These are phyloP conservation scores for Plantago coronopus DNA, from an alignment of 305 asterid species.

Conservation along the genomic window DNA sequence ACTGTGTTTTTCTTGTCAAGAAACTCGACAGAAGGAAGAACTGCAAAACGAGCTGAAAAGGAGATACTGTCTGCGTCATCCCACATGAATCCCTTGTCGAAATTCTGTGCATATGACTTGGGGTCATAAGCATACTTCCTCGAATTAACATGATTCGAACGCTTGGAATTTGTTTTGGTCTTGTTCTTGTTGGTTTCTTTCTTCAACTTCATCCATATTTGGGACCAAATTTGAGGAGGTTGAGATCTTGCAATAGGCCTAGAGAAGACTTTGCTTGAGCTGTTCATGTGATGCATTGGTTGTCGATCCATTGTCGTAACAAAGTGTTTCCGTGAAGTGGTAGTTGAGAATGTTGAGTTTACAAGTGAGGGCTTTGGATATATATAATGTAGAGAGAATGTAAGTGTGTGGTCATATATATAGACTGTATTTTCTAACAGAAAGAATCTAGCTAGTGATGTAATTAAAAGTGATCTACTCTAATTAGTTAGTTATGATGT, in stretches of 20 bases:
- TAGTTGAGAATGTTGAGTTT: no score
- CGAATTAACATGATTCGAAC: slow-evolving; percentile 29
- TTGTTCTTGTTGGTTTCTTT: slow-evolving; percentile 37
- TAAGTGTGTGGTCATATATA: no score
- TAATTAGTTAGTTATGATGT: no score
- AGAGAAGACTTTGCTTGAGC: slow-evolving; percentile 30
- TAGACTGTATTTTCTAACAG: no score
- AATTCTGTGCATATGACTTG: slow-evolving; percentile 55
- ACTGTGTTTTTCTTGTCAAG: slow-evolving; percentile 4
- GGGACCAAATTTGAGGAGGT: slow-evolving; percentile 40
- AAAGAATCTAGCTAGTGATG: no score
- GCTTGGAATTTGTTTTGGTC: not conserved
- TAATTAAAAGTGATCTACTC: no score
- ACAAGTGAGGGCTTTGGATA: no score
- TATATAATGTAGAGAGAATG: no score
- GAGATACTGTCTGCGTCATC: slow-evolving; percentile 46
- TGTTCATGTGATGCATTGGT: slow-evolving; percentile 34
- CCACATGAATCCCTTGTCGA: slow-evolving; percentile 49
- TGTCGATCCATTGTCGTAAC: slow-evolving; percentile 11
- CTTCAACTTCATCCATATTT: slow-evolving; percentile 60
- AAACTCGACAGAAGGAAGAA: slow-evolving; percentile 1
- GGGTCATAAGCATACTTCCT: slow-evolving; percentile 60
- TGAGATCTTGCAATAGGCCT: slow-evolving; percentile 27
- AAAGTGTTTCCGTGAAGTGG: no score
- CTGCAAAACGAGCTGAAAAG: slow-evolving; percentile 76